Conservation (phyloP, 306 rosid species). For the Oxytropis ochrocephala region DNA sequence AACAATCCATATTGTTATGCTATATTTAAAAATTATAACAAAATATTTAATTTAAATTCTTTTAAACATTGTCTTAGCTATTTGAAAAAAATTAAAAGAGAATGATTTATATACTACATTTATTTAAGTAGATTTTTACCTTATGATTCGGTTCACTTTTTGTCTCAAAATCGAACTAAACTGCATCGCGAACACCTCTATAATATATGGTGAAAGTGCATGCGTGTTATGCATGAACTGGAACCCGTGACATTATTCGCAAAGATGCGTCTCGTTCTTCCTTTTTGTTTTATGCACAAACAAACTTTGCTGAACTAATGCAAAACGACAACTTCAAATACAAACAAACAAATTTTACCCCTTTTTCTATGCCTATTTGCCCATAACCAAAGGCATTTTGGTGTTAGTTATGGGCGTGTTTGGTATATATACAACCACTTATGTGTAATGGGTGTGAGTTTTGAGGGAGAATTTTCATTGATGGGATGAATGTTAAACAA, state of each 20-base stretch:
- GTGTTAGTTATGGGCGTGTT: neutral
- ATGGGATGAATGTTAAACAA: neutral
- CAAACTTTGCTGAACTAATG: neutral
- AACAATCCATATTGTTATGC: too few relatives aligned
- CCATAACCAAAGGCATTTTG: neutral
- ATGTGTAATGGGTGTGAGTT: neutral
- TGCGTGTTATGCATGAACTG: neutral
- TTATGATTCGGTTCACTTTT: too few relatives aligned
- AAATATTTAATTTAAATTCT: too few relatives aligned
- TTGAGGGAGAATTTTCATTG: neutral
- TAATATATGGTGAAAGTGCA: neutral
- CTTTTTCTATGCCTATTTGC: neutral
- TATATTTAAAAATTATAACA: too few relatives aligned
- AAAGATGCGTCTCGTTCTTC: neutral
- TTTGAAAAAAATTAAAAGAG: too few relatives aligned
- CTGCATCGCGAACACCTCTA: too few relatives aligned
- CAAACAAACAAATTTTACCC: neutral
- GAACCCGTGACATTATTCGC: slow-evolving; percentile 14
- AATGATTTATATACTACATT: too few relatives aligned
- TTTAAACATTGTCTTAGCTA: too few relatives aligned
- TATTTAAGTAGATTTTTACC: too few relatives aligned
- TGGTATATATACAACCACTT: neutral
- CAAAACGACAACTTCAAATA: neutral
- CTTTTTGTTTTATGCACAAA: neutral
- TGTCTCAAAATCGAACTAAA: too few relatives aligned